These are phyloP conservation scores for Ophiostoma novo-ulmi DNA, from an alignment of 2,329 filamentous ascomycete genomes.

Conservation along the genomic window DNA sequence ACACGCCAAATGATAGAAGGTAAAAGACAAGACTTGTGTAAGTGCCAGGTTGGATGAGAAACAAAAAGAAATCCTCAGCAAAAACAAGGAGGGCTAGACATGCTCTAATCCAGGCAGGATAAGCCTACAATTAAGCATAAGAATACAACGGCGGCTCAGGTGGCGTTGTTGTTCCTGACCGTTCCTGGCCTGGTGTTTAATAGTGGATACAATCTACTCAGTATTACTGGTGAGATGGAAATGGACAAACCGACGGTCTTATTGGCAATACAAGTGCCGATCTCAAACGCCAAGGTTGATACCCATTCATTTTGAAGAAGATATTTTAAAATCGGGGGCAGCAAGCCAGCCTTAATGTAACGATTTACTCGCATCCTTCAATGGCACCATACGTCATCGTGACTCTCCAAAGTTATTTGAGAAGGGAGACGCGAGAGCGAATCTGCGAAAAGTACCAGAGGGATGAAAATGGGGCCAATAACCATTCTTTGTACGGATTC, in stretches of 20 bases:
- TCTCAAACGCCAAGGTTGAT: constrained; percentile 6
- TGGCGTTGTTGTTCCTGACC: not conserved
- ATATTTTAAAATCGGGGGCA: not conserved
- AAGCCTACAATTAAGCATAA: not conserved
- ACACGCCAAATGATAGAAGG: not conserved
- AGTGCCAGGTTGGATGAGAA: not conserved
- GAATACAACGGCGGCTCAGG: not conserved
- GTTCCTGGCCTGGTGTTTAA: not conserved
- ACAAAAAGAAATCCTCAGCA: not conserved
- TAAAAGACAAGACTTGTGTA: not conserved
- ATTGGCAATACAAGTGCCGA: constrained; percentile 5
- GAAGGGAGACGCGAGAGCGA: not conserved
- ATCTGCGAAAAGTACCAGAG: not conserved
- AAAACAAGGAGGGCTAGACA: not conserved
- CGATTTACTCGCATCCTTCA: constrained; percentile 2
- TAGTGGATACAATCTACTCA: not conserved
- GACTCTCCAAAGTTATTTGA: not conserved
- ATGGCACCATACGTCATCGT: not conserved
- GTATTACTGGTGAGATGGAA: not conserved
- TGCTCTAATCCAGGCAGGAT: not conserved
- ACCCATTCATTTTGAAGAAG: not conserved
- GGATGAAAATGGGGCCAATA: not conserved
- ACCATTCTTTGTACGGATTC: not conserved
- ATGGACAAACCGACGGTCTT: not conserved
- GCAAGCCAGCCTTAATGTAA: not conserved